phyloP scores from a whole-genome alignment of 2,329 filamentous ascomycete species.

The Fusarium acutatum region DNA sequence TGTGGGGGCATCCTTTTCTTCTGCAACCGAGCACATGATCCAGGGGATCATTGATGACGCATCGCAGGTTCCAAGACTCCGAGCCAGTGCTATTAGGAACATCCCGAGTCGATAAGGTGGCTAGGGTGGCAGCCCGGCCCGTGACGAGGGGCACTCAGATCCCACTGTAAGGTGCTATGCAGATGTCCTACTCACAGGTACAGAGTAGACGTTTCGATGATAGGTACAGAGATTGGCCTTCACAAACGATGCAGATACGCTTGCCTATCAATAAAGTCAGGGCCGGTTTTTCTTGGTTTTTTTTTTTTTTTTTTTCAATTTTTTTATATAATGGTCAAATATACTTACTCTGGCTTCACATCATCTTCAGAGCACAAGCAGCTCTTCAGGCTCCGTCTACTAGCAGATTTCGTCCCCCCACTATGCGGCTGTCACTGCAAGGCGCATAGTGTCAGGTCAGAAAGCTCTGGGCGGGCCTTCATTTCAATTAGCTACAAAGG shows the following conservation, averaged over 20 bases:
- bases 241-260: background rate
- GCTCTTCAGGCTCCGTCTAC: background rate
- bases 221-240: background rate
- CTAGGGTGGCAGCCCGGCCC: background rate
- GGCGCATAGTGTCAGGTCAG: conserved; percentile 30
- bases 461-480: conserved; percentile 6
- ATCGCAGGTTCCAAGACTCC: conserved; percentile 5
- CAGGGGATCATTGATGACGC: conserved; percentile 22
- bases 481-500: conserved; percentile 20
- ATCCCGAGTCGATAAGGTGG: background rate
- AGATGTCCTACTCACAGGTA: background rate
- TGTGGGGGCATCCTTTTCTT: conserved; percentile 7
- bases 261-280: background rate
- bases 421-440: conserved; percentile 36
- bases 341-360: background rate
- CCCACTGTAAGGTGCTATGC: background rate
- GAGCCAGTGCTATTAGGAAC: conserved; percentile 1
- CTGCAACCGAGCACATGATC: conserved; percentile 6
- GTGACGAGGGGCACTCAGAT: background rate
- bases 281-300: background rate
- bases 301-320: too few relatives aligned
- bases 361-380: background rate
- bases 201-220: background rate
- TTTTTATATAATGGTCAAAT: background rate
- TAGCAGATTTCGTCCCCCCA: conserved; percentile 32